Conservation (phyloP, 768 basidiomycete genomes). For the Inosperma sp. region DNA sequence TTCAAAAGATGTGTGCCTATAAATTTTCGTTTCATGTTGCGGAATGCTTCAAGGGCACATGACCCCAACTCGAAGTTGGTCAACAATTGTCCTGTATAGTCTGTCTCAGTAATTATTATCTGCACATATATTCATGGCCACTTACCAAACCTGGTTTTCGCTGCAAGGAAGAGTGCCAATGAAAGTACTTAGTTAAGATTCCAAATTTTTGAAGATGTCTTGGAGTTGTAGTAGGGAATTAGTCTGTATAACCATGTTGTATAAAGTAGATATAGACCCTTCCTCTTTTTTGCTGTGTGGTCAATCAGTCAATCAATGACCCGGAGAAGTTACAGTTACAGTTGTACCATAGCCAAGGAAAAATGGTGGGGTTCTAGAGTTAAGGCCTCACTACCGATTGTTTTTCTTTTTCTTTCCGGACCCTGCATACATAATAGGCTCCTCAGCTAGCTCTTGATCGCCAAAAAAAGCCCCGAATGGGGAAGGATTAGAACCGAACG, state of each 20-base stretch:
- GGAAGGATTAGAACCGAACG: no score
- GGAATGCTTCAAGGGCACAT: slow-evolving; percentile 44
- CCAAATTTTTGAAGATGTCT: slow-evolving; percentile 35
- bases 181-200: slow-evolving; percentile 29
- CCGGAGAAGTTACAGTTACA: no score
- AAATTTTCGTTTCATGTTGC: slow-evolving; percentile 29
- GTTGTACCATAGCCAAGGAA: no score
- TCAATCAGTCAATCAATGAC: background rate
- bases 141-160: slow-evolving; percentile 11
- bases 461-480: no score
- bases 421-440: no score
- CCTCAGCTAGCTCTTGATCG: no score
- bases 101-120: slow-evolving; percentile 34
- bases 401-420: no score
- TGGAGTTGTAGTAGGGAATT: slow-evolving; percentile 35
- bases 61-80: slow-evolving; percentile 43
- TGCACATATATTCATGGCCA: background rate
- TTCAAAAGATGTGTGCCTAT: slow-evolving; percentile 37
- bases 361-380: no score
- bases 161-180: slow-evolving; percentile 31
- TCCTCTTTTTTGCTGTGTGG: background rate
- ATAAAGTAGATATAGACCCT: background rate
- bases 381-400: no score
- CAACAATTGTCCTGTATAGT: slow-evolving; percentile 41
- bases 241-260: slow-evolving; percentile 19